Evolutionary conservation across 768 basidiomycete species (phyloP).

Genomic region (Baorangia bicolor): DNA sequence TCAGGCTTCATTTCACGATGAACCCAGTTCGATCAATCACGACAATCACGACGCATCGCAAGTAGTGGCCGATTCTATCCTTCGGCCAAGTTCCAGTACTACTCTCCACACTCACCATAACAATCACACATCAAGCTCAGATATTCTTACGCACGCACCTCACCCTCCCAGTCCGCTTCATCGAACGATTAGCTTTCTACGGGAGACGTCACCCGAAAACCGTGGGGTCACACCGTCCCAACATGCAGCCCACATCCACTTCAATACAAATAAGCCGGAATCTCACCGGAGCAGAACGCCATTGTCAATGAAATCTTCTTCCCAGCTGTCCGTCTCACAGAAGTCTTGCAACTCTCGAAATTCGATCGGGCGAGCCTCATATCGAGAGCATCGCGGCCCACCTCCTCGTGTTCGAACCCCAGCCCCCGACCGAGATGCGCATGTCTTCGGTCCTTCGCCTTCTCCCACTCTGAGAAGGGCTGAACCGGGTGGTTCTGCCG

Average conservation of each 20-base stretch:
- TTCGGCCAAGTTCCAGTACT: background rate
- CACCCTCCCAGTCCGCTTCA: slow-evolving; percentile 1
- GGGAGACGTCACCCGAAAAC: background rate
- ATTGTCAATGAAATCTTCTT: slow-evolving; percentile 17
- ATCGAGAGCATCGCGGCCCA: slow-evolving; percentile 20
- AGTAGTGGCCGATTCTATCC: background rate
- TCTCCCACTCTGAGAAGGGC: background rate
- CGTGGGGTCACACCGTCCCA: background rate
- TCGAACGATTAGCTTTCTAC: background rate
- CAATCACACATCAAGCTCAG: background rate
- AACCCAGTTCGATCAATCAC: slow-evolving; percentile 9
- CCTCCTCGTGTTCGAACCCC: slow-evolving; percentile 12
- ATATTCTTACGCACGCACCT: background rate
- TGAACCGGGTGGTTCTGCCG: background rate
- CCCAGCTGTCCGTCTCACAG: slow-evolving; percentile 12
- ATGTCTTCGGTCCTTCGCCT: background rate
- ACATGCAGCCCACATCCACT: background rate
- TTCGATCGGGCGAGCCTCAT: slow-evolving; percentile 24
- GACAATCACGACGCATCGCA: background rate
- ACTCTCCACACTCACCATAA: background rate
- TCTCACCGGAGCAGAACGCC: slow-evolving; percentile 9
- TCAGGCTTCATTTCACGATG: slow-evolving; percentile 16
- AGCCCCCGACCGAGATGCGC: background rate
- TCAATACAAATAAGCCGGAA: background rate
- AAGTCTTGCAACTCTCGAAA: slow-evolving; percentile 12